phyloP scores from a whole-genome alignment of 2,329 filamentous ascomycete species.

The Ploettnerulaceae sp. region DNA sequence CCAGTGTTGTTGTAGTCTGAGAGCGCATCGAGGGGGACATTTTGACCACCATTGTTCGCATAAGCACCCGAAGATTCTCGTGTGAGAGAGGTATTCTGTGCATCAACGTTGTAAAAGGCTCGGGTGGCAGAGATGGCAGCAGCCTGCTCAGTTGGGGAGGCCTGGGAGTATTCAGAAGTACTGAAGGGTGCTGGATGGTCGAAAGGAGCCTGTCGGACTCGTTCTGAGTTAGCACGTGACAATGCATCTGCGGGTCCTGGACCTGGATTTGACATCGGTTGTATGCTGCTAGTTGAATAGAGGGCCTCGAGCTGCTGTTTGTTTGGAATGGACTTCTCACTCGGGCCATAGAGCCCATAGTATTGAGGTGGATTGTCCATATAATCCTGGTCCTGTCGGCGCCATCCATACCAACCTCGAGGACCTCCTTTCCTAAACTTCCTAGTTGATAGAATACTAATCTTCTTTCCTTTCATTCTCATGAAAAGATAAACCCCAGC shows the following conservation, averaged over 20 bases:
- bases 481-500: conserved; percentile 27
- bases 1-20: conserved; percentile 16
- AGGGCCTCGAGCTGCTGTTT: conserved; percentile 17
- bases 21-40: conserved; percentile 1
- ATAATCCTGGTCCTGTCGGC: conserved; percentile 16
- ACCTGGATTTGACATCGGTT: conserved; percentile 12
- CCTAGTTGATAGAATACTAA: conserved; percentile 18
- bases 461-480: conserved; percentile 21
- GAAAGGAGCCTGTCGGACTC: conserved; percentile 14
- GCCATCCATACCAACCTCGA: conserved; percentile 28
- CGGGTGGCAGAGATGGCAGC: conserved; percentile 1
- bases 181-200: conserved; percentile 18
- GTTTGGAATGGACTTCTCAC: conserved; percentile 19
- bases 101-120: conserved; percentile 9
- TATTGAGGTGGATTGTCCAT: conserved; percentile 24
- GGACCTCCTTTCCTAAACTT: conserved; percentile 23
- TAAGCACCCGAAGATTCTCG: conserved; percentile 10
- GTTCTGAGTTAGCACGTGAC: conserved; percentile 14
- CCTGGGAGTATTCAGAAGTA: conserved; percentile 11
- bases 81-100: conserved; percentile 5
- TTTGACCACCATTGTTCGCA: conserved; percentile 14
- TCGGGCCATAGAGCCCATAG: conserved; percentile 9
- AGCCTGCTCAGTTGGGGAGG: conserved; percentile 6
- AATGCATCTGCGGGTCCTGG: conserved; percentile 14
- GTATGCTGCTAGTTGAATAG: conserved; percentile 16